Evolutionary conservation across 2,329 filamentous ascomycete genomes (phyloP).

Genomic region (Helotiales sp.): DNA sequence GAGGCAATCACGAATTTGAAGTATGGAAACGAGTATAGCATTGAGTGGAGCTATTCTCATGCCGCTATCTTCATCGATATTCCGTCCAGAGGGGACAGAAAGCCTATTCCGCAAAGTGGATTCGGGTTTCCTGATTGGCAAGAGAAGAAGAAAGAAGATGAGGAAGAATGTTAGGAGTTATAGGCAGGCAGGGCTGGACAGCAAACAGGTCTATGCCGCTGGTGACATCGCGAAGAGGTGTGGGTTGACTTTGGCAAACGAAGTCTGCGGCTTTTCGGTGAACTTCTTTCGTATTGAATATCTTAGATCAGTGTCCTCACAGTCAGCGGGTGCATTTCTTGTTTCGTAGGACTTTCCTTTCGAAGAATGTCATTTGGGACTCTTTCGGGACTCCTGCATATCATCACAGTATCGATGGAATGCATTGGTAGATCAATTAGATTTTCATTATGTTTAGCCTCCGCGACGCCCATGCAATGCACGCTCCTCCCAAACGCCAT

Average conservation of each 20-base stretch:
- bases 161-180: too few relatives aligned
- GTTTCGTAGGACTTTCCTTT: background rate
- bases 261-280: too few relatives aligned
- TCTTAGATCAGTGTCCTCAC: background rate
- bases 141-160: background rate
- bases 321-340: background rate
- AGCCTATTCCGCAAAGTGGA: background rate
- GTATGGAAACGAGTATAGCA: slow-evolving; percentile 5
- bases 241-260: too few relatives aligned
- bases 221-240: too few relatives aligned
- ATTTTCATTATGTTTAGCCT: slow-evolving; percentile 13
- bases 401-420: background rate
- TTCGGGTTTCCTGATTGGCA: background rate
- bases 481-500: slow-evolving; percentile 23
- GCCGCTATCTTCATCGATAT: slow-evolving; percentile 28
- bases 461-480: slow-evolving; percentile 28
- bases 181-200: too few relatives aligned
- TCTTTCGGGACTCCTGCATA: background rate
- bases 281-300: background rate
- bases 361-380: background rate
- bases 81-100: slow-evolving; percentile 2
- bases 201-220: too few relatives aligned
- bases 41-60: slow-evolving; percentile 30
- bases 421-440: background rate
- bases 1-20: slow-evolving; percentile 21